Conservation (phyloP, 2,329 filamentous ascomycete genomes). For the Emergomyces pasteurianus region DNA sequence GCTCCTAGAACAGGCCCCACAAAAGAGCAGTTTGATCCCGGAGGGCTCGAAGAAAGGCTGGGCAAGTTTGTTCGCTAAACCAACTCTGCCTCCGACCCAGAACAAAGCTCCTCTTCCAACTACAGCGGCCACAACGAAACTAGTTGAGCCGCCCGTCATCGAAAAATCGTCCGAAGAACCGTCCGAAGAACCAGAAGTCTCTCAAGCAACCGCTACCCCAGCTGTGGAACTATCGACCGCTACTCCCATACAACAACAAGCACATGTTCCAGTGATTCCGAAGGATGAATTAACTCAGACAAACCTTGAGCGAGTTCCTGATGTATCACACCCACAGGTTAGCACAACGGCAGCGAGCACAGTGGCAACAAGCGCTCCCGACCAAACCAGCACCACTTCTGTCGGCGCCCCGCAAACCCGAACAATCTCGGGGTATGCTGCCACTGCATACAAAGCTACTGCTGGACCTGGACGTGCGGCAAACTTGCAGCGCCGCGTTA, state of each 20-base stretch:
- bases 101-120: constrained; percentile 39
- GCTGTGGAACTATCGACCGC: constrained; percentile 24
- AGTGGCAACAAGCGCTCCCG: constrained; percentile 74
- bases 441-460: constrained; percentile 71
- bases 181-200: constrained; percentile 11
- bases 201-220: constrained; percentile 29
- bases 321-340: constrained; percentile 62
- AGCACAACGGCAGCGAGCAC: constrained; percentile 84
- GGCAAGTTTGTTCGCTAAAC: constrained; percentile 65
- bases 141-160: constrained; percentile 24
- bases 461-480: constrained; percentile 48
- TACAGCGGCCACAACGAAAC: constrained; percentile 14
- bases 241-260: constrained; percentile 26
- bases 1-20: constrained; percentile 7
- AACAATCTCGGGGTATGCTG: constrained; percentile 60
- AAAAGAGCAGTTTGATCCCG: constrained; percentile 25
- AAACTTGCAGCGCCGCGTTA: constrained; percentile 71
- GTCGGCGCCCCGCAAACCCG: constrained; percentile 44
- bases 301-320: constrained; percentile 83
- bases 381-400: constrained; percentile 50
- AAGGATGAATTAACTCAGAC: constrained; percentile 78
- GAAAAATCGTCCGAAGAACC: constrained; percentile 17
- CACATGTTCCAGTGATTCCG: constrained; percentile 44
- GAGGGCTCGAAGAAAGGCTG: constrained; percentile 41
- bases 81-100: constrained; percentile 37